Conservation (phyloP, 225 moss, liverwort and hornwort genomes). For the Asterella californica region DNA sequence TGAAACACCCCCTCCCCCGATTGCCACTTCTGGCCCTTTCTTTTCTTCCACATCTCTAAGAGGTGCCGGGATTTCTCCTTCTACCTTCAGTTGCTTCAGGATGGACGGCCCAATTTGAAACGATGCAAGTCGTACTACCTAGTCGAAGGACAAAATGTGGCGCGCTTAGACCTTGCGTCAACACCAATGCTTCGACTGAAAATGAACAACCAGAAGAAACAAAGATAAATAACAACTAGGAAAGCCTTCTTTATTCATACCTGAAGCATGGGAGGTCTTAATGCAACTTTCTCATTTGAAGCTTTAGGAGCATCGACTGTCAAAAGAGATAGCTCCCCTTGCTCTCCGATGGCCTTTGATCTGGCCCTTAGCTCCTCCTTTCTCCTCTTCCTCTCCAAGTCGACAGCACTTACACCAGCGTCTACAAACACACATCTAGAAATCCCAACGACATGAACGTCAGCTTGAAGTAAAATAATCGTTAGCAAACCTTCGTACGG, state of each 20-base stretch:
- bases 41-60: conserved; percentile 77
- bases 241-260: conserved; percentile 11
- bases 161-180: neutral
- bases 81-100: conserved; percentile 76
- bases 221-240: neutral
- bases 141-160: neutral
- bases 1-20: conserved; percentile 91
- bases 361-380: conserved; percentile 81
- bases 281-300: conserved; percentile 58
- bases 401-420: conserved; percentile 85
- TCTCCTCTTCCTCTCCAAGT: conserved; percentile 86
- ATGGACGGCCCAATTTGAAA: conserved; percentile 89
- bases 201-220: too few species aligned
- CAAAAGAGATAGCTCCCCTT: conserved; percentile 81
- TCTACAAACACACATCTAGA: conserved; percentile 98
- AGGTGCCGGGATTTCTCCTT: conserved; percentile 60
- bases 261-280: conserved; percentile 95
- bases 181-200: neutral
- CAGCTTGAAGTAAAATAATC: too few species aligned
- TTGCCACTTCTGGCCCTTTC: conserved; percentile 65
- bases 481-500: too few species aligned
- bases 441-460: neutral
- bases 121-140: conserved; percentile 97
- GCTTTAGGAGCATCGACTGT: conserved; percentile 70
- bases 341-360: conserved; percentile 55